Evolutionary conservation across 805 yeast species (phyloP), one percentile per base, ranked within the genome.

Genomic region (Myxozyma monticola): DNA sequence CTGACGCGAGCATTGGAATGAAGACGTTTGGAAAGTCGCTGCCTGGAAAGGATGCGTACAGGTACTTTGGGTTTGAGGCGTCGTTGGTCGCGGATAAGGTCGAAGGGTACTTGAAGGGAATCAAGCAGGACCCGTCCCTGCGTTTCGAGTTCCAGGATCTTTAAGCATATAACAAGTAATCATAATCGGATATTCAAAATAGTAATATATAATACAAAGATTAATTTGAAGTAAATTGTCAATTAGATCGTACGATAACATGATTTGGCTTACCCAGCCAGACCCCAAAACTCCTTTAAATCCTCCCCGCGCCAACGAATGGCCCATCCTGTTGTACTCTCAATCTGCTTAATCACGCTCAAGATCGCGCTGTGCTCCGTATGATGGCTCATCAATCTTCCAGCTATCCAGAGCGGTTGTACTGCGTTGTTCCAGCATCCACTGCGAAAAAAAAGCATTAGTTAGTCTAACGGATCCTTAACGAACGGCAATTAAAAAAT

Each of bases 1-100:
- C 72, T 5, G 62, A 59, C 28, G 71, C 71, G n/a, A 70, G 71
- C 41, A 53, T 65, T 44, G 62, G 55, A 46, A 60, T 68, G 68
- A 59, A 63, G 37, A 56, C 65, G 1, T 68, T 67, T 45, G 72
- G 72, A 33, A 68, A 67, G 36, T 68, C 71, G 1, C 59, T 68
- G 45, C 72, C 72, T 7, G 69, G 70, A n/a, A 42, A 53, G 7
- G 62, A 48, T 30, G 65, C 63, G 4, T 69, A 69, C 48, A 56
- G 65, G 12, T 65, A 60, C 49, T 69, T 68, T 54, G 71, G 71
- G 4, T 69, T 51, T 49, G 54, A 62, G 33, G 49, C 60, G 17
- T 57, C 57, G 7, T 41, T 38, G 6, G 65, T 69, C 21, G 65
- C 67, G 48, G 50, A 46, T 9, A 67, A 66, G 48, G 65, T 69